Percentiles rank a stretch among this genome's conserved stretches.
phyloP scores from a whole-genome alignment of 2,329 filamentous ascomycete genomes.

The Phyllosticta citrichinensis region DNA sequence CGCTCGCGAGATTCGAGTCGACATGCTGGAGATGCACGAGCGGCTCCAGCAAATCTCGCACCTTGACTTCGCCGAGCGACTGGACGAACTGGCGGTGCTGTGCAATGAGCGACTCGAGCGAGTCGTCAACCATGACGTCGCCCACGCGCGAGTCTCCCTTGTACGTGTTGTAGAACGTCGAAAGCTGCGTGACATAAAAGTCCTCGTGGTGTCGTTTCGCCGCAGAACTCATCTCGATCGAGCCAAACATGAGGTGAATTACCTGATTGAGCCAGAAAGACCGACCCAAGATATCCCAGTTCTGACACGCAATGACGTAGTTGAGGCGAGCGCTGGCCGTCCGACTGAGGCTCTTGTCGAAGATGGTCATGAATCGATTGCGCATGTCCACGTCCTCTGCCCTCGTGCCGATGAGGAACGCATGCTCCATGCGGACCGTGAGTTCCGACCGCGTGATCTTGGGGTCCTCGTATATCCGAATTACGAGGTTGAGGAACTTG shows the following conservation, averaged over 20 bases:
- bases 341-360: conserved; percentile 89
- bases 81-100: conserved; percentile 73
- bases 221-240: conserved; percentile 72
- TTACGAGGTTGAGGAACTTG: conserved; percentile 91
- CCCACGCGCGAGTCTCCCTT: conserved; percentile 55
- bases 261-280: conserved; percentile 97
- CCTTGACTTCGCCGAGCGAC: conserved; percentile 76
- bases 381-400: conserved; percentile 94
- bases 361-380: conserved; percentile 91
- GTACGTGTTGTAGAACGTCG: conserved; percentile 63
- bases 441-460: conserved; percentile 92
- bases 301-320: conserved; percentile 84
- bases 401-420: conserved; percentile 89
- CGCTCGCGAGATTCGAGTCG: conserved; percentile 69
- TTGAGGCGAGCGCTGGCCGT: conserved; percentile 79
- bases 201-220: conserved; percentile 75
- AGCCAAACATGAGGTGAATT: conserved; percentile 83
- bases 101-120: conserved; percentile 68
- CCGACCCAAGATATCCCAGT: conserved; percentile 91
- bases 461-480: conserved; percentile 94
- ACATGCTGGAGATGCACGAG: conserved; percentile 86
- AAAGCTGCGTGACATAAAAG: conserved; percentile 66
- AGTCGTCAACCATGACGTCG: conserved; percentile 67
- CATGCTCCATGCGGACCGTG: conserved; percentile 94
- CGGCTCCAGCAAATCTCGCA: conserved; percentile 81